Evolutionary conservation across 257 asterid genomes (phyloP).

Genomic region (Henckelia pumila): DNA sequence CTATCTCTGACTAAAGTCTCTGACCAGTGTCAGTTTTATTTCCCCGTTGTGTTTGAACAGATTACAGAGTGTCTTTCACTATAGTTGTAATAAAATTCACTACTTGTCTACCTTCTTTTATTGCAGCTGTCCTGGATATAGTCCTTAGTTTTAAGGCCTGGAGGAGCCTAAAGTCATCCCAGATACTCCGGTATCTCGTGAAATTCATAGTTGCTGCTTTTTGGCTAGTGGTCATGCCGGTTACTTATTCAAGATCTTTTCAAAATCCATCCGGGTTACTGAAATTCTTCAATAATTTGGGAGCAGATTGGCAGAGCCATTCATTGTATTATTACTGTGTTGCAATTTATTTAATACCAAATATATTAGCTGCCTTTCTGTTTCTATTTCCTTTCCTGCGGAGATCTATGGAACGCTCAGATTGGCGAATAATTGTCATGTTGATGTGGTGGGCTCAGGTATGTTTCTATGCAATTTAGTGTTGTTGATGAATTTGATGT

Average conservation of each 20-base stretch:
- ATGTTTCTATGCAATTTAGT: constrained; percentile 23
- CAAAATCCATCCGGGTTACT: constrained; percentile 78
- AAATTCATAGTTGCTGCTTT: constrained; percentile 75
- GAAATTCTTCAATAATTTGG: constrained; percentile 65
- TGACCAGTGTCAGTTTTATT: not conserved
- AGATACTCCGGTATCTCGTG: constrained; percentile 82
- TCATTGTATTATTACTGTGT: constrained; percentile 71
- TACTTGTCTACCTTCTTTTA: constrained; percentile 24
- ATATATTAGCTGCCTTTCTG: constrained; percentile 67
- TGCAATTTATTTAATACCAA: constrained; percentile 85
- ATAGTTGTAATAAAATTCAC: constrained; percentile 21
- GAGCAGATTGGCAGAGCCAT: constrained; percentile 64
- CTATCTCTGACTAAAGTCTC: not conserved
- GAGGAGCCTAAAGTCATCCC: constrained; percentile 77
- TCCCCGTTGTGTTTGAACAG: constrained; percentile 10
- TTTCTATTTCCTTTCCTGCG: constrained; percentile 79
- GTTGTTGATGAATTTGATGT: constrained; percentile 12
- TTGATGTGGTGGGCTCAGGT: constrained; percentile 99
- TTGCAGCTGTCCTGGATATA: constrained; percentile 89
- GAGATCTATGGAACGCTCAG: constrained; percentile 80
- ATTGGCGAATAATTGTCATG: constrained; percentile 58
- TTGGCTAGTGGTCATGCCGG: constrained; percentile 91
- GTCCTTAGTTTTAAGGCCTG: constrained; percentile 77
- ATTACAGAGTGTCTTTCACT: constrained; percentile 8
- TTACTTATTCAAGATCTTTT: constrained; percentile 73